These are phyloP conservation scores for Rhodotorula paludigena DNA, from an alignment of 768 basidiomycete genomes.

Conservation along the genomic window DNA sequence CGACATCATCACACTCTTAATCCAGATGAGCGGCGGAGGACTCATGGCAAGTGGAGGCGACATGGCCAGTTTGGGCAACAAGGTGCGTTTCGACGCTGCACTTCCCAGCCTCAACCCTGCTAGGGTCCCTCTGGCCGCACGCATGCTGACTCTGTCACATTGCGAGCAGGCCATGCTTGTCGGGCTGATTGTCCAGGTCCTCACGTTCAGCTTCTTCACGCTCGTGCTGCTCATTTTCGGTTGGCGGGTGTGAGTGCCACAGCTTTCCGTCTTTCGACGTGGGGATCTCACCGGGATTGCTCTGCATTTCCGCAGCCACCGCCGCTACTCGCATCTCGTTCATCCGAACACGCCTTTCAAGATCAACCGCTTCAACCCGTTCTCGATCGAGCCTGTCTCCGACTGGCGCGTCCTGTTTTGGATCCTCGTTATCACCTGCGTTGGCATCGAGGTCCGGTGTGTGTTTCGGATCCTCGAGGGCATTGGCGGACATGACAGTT, in stretches of 20 bases:
- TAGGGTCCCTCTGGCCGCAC: too few relatives aligned
- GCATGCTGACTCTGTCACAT: too few relatives aligned
- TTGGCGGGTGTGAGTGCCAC: neutral
- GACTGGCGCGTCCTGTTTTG: constrained; percentile 25
- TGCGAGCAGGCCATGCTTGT: constrained; percentile 19
- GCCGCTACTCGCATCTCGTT: neutral
- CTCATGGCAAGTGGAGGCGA: neutral
- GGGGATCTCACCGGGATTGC: constrained; percentile 5
- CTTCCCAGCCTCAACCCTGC: too few relatives aligned
- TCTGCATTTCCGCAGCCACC: neutral
- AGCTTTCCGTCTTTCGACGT: too few relatives aligned
- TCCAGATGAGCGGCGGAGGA: constrained; percentile 19
- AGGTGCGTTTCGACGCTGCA: neutral
- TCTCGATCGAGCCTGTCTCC: neutral
- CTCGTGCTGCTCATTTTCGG: constrained; percentile 24
- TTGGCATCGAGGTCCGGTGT: constrained; percentile 6
- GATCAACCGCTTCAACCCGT: neutral
- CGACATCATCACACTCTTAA: constrained; percentile 25
- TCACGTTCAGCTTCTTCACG: constrained; percentile 32
- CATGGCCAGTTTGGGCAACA: neutral
- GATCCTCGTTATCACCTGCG: constrained; percentile 14
- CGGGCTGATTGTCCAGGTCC: constrained; percentile 32
- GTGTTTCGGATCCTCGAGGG: constrained; percentile 14
- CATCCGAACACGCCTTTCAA: neutral
- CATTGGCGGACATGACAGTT: neutral